These are phyloP conservation scores for Rhizophora apiculata DNA, from an alignment of 345 rosid genomes.

Conservation along the genomic window DNA sequence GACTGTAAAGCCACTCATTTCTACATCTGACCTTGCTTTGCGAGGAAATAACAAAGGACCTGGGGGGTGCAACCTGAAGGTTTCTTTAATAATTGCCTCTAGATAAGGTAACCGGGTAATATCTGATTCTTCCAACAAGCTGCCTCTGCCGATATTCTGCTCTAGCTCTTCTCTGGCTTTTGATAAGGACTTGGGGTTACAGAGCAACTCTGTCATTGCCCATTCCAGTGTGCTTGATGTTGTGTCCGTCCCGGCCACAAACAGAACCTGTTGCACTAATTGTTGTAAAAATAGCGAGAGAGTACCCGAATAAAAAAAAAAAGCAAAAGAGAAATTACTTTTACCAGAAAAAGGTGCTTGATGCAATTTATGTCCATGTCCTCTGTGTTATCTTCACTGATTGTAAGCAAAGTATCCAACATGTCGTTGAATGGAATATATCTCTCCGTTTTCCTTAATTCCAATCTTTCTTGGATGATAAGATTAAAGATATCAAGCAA, in stretches of 20 bases:
- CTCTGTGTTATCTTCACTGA: constrained; percentile 12
- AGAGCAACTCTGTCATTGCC: constrained; percentile 53
- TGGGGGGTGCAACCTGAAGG: constrained; percentile 47
- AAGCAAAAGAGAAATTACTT: too few species aligned
- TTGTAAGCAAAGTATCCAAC: constrained; percentile 24
- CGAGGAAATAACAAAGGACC: constrained; percentile 40
- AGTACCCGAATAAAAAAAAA: background rate
- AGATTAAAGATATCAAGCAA: constrained; percentile 23
- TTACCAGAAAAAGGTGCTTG: constrained; percentile 31
- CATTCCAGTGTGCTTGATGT: constrained; percentile 37
- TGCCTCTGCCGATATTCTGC: constrained; percentile 30
- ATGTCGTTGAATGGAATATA: background rate
- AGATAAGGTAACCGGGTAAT: constrained; percentile 35
- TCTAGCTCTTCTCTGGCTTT: constrained; percentile 40
- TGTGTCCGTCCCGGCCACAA: constrained; percentile 34
- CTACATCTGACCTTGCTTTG: constrained; percentile 28
- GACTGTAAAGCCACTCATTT: constrained; percentile 29
- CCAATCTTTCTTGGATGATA: constrained; percentile 23
- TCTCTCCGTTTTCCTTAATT: constrained; percentile 10
- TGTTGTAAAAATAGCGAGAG: background rate
- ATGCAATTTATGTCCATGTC: constrained; percentile 17
- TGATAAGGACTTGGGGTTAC: constrained; percentile 22
- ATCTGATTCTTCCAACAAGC: constrained; percentile 32
- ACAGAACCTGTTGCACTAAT: constrained; percentile 28
- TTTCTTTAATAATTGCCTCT: constrained; percentile 48